Evolutionary conservation across 31 red algal genomes (phyloP).

Genomic region (Pterothamnion heteromorphum): DNA sequence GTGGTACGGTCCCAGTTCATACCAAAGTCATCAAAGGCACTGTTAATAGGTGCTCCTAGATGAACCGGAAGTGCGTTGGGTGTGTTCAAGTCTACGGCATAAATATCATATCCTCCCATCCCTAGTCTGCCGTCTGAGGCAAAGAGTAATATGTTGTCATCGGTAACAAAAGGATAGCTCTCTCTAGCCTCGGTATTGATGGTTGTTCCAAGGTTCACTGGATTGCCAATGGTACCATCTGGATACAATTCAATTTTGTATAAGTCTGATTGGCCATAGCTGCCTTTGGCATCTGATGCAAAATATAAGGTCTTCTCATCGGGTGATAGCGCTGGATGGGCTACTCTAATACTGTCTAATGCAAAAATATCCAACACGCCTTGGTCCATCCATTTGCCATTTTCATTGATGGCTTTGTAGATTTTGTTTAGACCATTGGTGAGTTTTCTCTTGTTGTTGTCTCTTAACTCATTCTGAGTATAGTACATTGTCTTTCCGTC

Average conservation of each 20-base stretch:
- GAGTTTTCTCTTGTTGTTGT: background rate
- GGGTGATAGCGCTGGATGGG: background rate
- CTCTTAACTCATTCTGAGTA: background rate
- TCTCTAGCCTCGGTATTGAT: background rate
- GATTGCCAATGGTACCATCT: background rate
- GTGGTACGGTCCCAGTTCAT: background rate
- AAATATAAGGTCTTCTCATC: background rate
- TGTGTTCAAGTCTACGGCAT: background rate
- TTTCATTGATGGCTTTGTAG: background rate
- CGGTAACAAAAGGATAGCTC: background rate
- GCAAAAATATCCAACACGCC: background rate
- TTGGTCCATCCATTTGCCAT: background rate
- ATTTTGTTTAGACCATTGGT: background rate
- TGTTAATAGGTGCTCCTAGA: background rate
- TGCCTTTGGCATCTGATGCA: background rate
- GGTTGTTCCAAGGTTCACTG: background rate
- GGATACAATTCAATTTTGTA: background rate
- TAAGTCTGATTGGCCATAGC: background rate
- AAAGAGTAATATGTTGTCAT: background rate
- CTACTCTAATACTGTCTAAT: background rate
- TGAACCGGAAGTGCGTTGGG: background rate
- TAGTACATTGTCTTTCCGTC: background rate
- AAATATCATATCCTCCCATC: background rate
- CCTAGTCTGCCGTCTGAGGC: background rate
- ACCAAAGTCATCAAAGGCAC: background rate